Evolutionary conservation across 2,329 filamentous ascomycete genomes (phyloP), one percentile per base, ranked within the genome.

Genomic region (Xylariaceae sp.): DNA sequence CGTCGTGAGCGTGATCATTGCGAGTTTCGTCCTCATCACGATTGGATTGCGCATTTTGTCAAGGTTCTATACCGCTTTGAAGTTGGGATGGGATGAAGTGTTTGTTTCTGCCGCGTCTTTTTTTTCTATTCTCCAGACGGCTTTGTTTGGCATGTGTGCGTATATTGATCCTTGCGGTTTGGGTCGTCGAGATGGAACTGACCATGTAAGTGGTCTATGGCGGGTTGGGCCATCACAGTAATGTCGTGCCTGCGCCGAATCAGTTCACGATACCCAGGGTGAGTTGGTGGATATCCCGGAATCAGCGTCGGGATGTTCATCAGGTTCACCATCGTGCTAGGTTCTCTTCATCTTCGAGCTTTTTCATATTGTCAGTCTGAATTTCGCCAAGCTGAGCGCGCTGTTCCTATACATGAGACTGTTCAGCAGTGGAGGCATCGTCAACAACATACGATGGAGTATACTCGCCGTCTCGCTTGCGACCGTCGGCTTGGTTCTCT

Each of bases 221-320:
- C 8, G 64, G 64, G n/a, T 56, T 65, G 50, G 64, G 64, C 9
- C 62, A 65, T 56, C 62, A 64, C n/a, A 55, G 54, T 8, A 13
- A 51, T 23, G 63, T 60, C 1, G 62, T 65, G 11, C 64, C 64
- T 1, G 48, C 51, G 9, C 60, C 64, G 11, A 65, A 65, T 54
- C 64, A 65, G 42, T 65, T 64, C 18, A 62, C 62, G 18, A 64
- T 64, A 39, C 64, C 64, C 1, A 65, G 64, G 58, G 63, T 65
- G 44, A 17, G 62, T 64, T 15, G 23, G 23, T 30, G 23, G 5
- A 30, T 30, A 30, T 30, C 23, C 23, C 3, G 23, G 3, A 30
- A 5, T 5, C 3, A 30, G 23, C 2, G 10, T 2, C 34, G 6
- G 13, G 45, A 4, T 42, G 9, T 49, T 37, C 15, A 13, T 48